Evolutionary conservation across 306 rosid genomes (phyloP).

Genomic region (Gynostemma pentaphyllum): DNA sequence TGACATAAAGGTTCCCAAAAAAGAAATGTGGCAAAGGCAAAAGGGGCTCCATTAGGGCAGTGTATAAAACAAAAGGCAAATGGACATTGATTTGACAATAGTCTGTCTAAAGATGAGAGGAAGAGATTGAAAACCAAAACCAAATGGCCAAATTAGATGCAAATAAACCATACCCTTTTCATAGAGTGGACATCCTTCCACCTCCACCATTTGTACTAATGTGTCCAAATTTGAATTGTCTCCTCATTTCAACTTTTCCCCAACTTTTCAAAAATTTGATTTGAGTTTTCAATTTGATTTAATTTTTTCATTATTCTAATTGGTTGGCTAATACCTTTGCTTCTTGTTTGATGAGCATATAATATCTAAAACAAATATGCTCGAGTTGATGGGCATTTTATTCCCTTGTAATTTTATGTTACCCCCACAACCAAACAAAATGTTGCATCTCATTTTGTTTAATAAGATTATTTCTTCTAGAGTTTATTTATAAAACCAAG

Average conservation of each 20-base stretch:
- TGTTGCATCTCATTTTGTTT: neutral
- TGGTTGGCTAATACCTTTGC: neutral
- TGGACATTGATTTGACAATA: neutral
- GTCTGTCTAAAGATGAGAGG: neutral
- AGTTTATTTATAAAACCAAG: no score
- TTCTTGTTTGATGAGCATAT: neutral
- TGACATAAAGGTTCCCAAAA: no score
- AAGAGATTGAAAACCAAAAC: no score
- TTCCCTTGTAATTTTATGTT: neutral
- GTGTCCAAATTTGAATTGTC: no score
- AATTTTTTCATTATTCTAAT: neutral
- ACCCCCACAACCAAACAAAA: neutral
- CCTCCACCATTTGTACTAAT: neutral
- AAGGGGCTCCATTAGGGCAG: neutral
- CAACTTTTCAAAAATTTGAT: neutral
- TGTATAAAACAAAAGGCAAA: neutral
- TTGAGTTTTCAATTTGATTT: neutral
- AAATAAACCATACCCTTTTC: neutral
- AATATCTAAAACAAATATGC: conserved; percentile 7
- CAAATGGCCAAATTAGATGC: neutral
- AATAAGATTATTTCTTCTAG: no score
- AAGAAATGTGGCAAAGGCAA: no score
- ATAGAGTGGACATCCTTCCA: neutral
- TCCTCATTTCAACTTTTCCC: neutral
- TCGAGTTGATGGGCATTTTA: neutral